Evolutionary conservation across 345 rosid genomes (phyloP), one percentile per base, ranked within the genome.

Genomic region (Melastoma malabathricum): DNA sequence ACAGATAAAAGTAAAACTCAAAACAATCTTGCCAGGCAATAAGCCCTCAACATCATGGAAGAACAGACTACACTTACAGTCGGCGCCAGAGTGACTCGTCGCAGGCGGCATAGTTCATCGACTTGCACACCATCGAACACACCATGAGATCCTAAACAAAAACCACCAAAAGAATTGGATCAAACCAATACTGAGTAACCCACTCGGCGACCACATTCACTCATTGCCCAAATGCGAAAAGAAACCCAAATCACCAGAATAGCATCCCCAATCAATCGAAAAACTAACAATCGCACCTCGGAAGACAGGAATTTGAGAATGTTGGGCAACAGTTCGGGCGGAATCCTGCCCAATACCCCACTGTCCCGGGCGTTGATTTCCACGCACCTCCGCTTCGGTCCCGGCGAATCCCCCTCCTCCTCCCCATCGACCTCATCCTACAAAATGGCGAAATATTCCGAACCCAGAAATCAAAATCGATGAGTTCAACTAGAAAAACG

Each of bases 61-160:
- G 38, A 31, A 31, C 38, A 31, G 38, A 31, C 10, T 2, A 31
- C 7, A 71, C 94, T 79, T 63, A 89, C 96, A 89, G 66, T 58
- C 94, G 96, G 58, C 89, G 92, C 98, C 98, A 89, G 47, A 89
- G 63, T 61, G 92, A 78, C 69, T 89, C 98, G 58, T 89, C 98
- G 29, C 88, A 68, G 5, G 96, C 94, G 38, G 89, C 96, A 56
- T 39, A 69, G 58, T 71, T 81, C 47, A 89, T 69, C 64, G 74
- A 83, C 68, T 68, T 89, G 68, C 96, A 89, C 16, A 72, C 94
- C 68, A 74, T 61, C 17, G 96, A 79, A 62, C 98, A 86, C 5
- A 96, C 72, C 49, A 89, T 63, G 50, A 89, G 96, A 76, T 89
- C 98, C 98, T 86, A 75, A 44, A 39, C 39, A 15, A 53, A 23